phyloP scores from a whole-genome alignment of 306 rosid species.

The Begonia fuchsioides region DNA sequence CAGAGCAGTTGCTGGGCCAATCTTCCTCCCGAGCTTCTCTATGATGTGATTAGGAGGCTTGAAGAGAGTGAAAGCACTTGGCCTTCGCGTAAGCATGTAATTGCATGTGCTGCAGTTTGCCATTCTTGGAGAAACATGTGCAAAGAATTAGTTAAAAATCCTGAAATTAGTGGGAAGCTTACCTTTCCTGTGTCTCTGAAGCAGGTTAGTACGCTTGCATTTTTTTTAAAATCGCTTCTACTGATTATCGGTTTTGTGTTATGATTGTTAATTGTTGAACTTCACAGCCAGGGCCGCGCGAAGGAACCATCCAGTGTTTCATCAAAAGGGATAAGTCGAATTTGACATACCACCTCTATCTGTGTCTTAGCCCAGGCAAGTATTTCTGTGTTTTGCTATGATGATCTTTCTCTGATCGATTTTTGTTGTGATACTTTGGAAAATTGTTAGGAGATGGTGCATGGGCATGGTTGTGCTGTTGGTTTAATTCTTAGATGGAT shows the following conservation, averaged over 20 bases:
- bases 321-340: constrained; percentile 92
- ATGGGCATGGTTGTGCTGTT: too few relatives aligned
- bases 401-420: neutral
- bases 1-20: constrained; percentile 74
- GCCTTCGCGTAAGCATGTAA: constrained; percentile 74
- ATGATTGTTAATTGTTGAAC: neutral
- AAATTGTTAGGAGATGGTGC: too few relatives aligned
- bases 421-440: neutral
- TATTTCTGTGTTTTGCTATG: constrained; percentile 2
- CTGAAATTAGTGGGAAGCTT: constrained; percentile 68
- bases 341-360: constrained; percentile 75
- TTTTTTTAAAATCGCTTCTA: neutral
- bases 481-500: too few relatives aligned
- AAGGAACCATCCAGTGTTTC: constrained; percentile 76
- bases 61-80: constrained; percentile 75
- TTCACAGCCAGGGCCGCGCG: constrained; percentile 68
- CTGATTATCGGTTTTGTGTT: neutral
- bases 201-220: constrained; percentile 43
- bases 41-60: constrained; percentile 69
- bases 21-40: constrained; percentile 78
- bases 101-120: constrained; percentile 77
- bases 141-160: constrained; percentile 60
- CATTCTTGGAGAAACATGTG: constrained; percentile 91
- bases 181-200: constrained; percentile 82
- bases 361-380: constrained; percentile 89